Conservation (phyloP, 2,329 filamentous ascomycete species). For the Talaromyces marneffei region DNA sequence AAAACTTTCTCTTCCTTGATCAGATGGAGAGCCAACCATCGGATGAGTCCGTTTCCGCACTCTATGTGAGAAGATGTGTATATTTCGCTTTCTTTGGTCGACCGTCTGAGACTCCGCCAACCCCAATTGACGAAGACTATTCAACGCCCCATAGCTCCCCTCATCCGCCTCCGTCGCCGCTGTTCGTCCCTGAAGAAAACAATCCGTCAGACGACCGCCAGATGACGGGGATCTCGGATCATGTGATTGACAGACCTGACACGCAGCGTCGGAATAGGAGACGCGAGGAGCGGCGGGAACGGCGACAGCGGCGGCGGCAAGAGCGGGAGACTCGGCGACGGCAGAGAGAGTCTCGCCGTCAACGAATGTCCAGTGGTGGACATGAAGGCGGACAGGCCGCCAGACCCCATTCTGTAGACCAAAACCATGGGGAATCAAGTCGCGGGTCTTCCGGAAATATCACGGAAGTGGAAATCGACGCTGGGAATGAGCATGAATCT, state of each 20-base stretch:
- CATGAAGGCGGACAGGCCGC: not conserved
- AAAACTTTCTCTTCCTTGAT: slow-evolving; percentile 21
- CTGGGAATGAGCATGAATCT: not conserved
- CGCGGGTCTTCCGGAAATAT: not conserved
- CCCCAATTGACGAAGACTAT: not conserved
- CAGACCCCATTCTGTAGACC: not conserved
- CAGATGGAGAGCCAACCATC: slow-evolving; percentile 12
- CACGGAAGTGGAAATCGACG: not conserved
- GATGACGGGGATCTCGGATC: not conserved
- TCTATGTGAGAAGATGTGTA: slow-evolving; percentile 19
- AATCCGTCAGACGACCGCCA: not conserved
- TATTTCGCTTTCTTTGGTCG: slow-evolving; percentile 22
- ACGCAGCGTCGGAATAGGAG: slow-evolving; percentile 11
- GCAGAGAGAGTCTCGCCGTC: slow-evolving; percentile 9
- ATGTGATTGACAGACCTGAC: not conserved
- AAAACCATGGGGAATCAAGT: not conserved
- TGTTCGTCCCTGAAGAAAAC: not conserved
- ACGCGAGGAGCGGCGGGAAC: slow-evolving; percentile 8
- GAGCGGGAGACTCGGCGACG: slow-evolving; percentile 14
- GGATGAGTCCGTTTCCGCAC: slow-evolving; percentile 15
- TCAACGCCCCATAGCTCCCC: not conserved
- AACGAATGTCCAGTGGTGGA: not conserved
- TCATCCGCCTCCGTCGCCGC: not conserved
- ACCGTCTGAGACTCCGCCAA: not conserved
- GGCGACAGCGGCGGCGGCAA: slow-evolving; percentile 12